A percentile compares a stretch with the other conserved stretches of the same genome.
phyloP scores from a whole-genome alignment of 768 basidiomycete species.

The Boletus pseudopeckii region DNA sequence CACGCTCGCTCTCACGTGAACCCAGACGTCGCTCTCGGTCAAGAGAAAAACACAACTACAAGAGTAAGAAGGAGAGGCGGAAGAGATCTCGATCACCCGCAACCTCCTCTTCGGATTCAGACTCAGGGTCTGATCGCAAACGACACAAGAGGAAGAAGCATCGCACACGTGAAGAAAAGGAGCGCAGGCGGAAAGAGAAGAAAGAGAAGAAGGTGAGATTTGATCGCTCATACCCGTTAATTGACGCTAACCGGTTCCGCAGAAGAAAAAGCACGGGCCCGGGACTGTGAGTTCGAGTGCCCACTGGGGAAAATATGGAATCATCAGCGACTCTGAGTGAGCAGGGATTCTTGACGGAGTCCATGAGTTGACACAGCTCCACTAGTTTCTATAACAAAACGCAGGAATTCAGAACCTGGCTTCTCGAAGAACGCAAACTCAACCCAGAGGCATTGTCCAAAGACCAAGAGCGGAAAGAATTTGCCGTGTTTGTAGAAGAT shows the following conservation, averaged over 20 bases:
- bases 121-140: constrained; percentile 32
- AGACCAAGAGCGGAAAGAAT: constrained; percentile 84
- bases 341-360: constrained; percentile 24
- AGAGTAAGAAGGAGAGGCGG: constrained; percentile 28
- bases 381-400: constrained; percentile 75
- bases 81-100: constrained; percentile 36
- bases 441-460: constrained; percentile 88
- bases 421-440: constrained; percentile 86
- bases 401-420: constrained; percentile 88
- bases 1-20: constrained; percentile 28
- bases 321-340: constrained; percentile 83
- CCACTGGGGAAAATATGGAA: constrained; percentile 90
- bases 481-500: constrained; percentile 77
- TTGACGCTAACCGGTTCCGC: constrained; percentile 27
- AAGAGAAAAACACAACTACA: constrained; percentile 24
- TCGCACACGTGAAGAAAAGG: constrained; percentile 44
- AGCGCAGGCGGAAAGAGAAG: constrained; percentile 59
- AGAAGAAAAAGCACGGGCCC: constrained; percentile 50
- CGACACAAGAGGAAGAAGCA: constrained; percentile 45
- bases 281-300: constrained; percentile 40
- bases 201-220: constrained; percentile 63
- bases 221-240: neutral
- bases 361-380: constrained; percentile 12
- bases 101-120: constrained; percentile 40
- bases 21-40: constrained; percentile 35